Evolutionary conservation across 228 moss, liverwort and hornwort species (phyloP).

Genomic region (Sphagnum magellanicum): DNA sequence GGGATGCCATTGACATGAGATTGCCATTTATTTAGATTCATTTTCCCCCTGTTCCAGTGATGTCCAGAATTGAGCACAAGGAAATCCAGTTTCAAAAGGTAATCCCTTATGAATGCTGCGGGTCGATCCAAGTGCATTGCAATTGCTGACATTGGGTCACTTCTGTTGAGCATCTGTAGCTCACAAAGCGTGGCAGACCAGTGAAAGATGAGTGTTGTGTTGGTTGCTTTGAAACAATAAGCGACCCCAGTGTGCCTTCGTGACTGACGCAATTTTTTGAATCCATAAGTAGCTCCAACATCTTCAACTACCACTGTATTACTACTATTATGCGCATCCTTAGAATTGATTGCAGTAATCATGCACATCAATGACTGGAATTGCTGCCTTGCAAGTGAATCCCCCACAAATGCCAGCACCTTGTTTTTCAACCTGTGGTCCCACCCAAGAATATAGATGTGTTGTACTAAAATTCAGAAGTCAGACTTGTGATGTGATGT

Average conservation of each 20-base stretch:
- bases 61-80: constrained; percentile 71
- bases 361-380: constrained; percentile 78
- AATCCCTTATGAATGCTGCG: constrained; percentile 30
- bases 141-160: constrained; percentile 14
- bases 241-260: constrained; percentile 32
- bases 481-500: neutral
- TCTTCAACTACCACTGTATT: constrained; percentile 12
- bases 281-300: constrained; percentile 16
- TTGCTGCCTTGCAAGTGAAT: constrained; percentile 72
- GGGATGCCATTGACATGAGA: constrained; percentile 38
- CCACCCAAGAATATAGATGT: neutral
- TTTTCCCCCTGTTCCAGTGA: constrained; percentile 68
- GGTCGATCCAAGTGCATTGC: constrained; percentile 73
- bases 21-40: constrained; percentile 29
- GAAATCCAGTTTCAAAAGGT: constrained; percentile 33
- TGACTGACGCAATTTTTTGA: constrained; percentile 1
- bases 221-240: constrained; percentile 39
- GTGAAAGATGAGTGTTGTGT: constrained; percentile 62
- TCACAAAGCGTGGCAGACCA: constrained; percentile 57
- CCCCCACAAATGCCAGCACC: constrained; percentile 70
- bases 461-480: neutral
- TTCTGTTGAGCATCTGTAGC: constrained; percentile 13
- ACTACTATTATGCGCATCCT: constrained; percentile 15
- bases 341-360: constrained; percentile 25
- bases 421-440: constrained; percentile 53